Base-by-base conservation (phyloP, 208 protist species). In the Leishmania gerbilli region DNA sequence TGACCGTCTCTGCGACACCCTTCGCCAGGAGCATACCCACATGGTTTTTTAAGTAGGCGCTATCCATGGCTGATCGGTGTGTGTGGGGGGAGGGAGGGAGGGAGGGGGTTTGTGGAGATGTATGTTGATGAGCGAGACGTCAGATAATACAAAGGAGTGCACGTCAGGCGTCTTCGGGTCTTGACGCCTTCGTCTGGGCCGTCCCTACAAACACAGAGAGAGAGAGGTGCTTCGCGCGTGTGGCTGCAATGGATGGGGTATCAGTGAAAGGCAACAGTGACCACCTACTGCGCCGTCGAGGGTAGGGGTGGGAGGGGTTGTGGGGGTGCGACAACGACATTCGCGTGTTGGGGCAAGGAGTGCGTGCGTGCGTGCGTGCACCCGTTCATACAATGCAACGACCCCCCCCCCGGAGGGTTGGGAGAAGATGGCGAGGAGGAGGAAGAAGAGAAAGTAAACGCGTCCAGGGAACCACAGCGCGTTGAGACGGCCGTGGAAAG, bases 1-100 rank as follows among this genome's bases (percentile, higher is more conserved):
- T 87, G 27, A 97, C 92, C 21, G 93, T 97, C 76, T 97, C 93
- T 3, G 96, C 96, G 3, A 98, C 82, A n/a, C 92, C 96, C 83
- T 96, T 97, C 49, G 93, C 93, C 45, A 98, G 88, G 49, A 98
- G 86, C 21, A 89, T 84, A 15, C 96, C 94, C 24, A 97, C 89
- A 56, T 82, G 87, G 76, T 89, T 90, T 86, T 97, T 97, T 56
- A 98, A 85, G 79, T 97, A 98, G 17, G 92, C 90, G 79, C 88
- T 97, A 79, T 98, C 94, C 88, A 95, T 95, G 49, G 71, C 24
- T 13, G 55, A n/a, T 72, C 15, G 37, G 37, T 53, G n/a, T 5
- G 71, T 49, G 49, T 0, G 45, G 24, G 27, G 71, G n/a, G 15
- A 3, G 19, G 45, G 9, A 24, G 71, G 47, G n/a, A 31, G 3